Percentiles rank a stretch among this genome's conserved stretches.
Conservation (phyloP, 495 filamentous ascomycete genomes). For the Staphylotrichum longicolle region DNA sequence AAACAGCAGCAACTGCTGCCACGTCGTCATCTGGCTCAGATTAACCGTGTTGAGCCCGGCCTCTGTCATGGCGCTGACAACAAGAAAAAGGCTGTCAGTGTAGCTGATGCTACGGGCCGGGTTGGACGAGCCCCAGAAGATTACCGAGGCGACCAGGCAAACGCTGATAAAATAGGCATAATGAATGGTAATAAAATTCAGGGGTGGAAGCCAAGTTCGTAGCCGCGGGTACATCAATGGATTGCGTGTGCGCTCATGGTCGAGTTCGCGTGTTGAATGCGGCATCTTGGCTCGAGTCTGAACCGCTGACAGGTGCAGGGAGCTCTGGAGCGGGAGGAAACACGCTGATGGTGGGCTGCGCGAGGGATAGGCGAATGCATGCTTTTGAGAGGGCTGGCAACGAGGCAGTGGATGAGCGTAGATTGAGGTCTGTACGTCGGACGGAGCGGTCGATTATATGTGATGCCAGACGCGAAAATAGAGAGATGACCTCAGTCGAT, state of each 20-base stretch:
- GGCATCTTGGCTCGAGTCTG: slow-evolving; percentile 10
- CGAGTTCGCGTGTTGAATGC: slow-evolving; percentile 16
- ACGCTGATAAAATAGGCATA: slow-evolving; percentile 72
- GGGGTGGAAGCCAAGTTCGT: slow-evolving; percentile 45
- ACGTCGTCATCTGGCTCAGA: slow-evolving; percentile 67
- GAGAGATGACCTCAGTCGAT: too few relatives aligned
- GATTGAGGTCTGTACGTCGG: too few relatives aligned
- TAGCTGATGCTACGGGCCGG: slow-evolving; percentile 64
- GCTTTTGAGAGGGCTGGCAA: background rate
- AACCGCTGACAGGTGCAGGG: too few relatives aligned
- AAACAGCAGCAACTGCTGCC: slow-evolving; percentile 76
- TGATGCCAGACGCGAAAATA: too few relatives aligned
- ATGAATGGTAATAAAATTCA: slow-evolving; percentile 73
- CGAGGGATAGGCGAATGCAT: background rate
- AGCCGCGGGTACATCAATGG: background rate
- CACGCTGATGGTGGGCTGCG: background rate
- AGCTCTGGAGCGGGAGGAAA: too few relatives aligned
- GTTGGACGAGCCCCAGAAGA: slow-evolving; percentile 69
- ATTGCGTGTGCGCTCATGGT: slow-evolving; percentile 21
- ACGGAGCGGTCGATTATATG: too few relatives aligned
- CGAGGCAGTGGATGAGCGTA: too few relatives aligned
- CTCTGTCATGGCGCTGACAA: slow-evolving; percentile 76
- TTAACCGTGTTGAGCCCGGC: slow-evolving; percentile 71
- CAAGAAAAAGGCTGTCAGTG: slow-evolving; percentile 72
- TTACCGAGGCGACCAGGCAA: slow-evolving; percentile 59